Base-by-base conservation (phyloP, 345 rosid genomes). In the Isatis tinctoria region DNA sequence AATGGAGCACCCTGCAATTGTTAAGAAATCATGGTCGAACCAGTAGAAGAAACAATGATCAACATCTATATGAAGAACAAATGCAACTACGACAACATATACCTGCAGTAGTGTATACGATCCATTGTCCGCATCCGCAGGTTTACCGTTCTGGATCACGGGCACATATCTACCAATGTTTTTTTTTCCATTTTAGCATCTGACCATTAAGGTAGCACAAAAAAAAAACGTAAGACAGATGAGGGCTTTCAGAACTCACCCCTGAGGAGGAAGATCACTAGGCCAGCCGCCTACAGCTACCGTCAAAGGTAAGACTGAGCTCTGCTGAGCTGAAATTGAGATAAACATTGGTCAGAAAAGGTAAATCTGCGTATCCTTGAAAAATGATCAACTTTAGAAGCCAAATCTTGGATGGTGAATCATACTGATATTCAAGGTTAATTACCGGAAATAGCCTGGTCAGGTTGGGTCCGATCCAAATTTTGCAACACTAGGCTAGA, bases 61-160 rank as follows among this genome's bases (percentile, higher is more conserved):
- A 67, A 57, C 41, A 39, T 36, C 58, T 26, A 2, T 44, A 6
- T 40, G 44, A 58, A 30, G 63, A 64, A 30, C 14, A 54, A 32
- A 57, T 58, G 20, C 3, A 64, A 45, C n/a, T 28, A 61, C 20
- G 18, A 24, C n/a, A 64, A 24, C 4, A 58, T 24, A 70, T 75
- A 85, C 92, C 90, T 74, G 85, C 26, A 74, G 43, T 44, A 63
- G 37, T 22, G 73, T 33, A 64, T 82, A 74, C 26, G 84, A 70
- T 72, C 57, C 57, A 17, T 52, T 6, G 48, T 62, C 73, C 56
- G 79, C 81, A 57, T 83, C 82, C 54, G 74, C 41, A 62, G 86
- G 60, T 6, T 72, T 32, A 63, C 80, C 40, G 35, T 80, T 68
- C 52, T 74, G 86, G 64, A 75, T 66, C 35, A 74, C 59, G 41